Evolutionary conservation across 352 stramenopile species (phyloP).

Genomic region (Phytophthora sp.): DNA sequence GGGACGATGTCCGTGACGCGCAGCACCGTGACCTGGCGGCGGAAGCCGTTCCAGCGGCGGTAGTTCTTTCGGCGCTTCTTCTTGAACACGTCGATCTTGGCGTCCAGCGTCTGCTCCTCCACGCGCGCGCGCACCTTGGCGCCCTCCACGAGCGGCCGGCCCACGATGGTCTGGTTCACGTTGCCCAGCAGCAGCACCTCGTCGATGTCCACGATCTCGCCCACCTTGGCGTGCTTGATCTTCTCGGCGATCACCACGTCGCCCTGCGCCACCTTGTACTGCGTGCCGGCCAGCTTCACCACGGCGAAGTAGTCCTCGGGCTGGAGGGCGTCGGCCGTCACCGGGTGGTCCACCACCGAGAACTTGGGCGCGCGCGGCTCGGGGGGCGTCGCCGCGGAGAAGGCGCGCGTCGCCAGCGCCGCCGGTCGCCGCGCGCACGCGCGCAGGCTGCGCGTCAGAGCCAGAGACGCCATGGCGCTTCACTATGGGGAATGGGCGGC

Average conservation of each 20-base stretch:
- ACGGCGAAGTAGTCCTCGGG: slow-evolving; percentile 85
- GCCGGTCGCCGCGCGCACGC: slow-evolving; percentile 17
- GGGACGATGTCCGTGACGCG: slow-evolving; percentile 84
- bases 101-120: slow-evolving; percentile 88
- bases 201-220: slow-evolving; percentile 82
- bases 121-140: slow-evolving; percentile 80
- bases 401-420: slow-evolving; percentile 14
- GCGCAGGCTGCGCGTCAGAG: slow-evolving; percentile 29
- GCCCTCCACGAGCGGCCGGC: slow-evolving; percentile 68
- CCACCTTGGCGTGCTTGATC: slow-evolving; percentile 87
- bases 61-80: slow-evolving; percentile 93
- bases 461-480: slow-evolving; percentile 26
- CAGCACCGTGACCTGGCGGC: slow-evolving; percentile 84
- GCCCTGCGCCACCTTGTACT: slow-evolving; percentile 89
- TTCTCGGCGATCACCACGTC: slow-evolving; percentile 87
- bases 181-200: slow-evolving; percentile 86
- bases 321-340: slow-evolving; percentile 66
- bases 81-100: slow-evolving; percentile 92
- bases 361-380: slow-evolving; percentile 53
- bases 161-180: slow-evolving; percentile 86
- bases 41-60: slow-evolving; percentile 88
- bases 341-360: slow-evolving; percentile 82
- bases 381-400: slow-evolving; percentile 21
- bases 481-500: slow-evolving; percentile 1
- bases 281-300: slow-evolving; percentile 82